These are phyloP conservation scores for Aegilops umbellulata DNA, from an alignment of 176 grass and related monocot genomes.

Conservation along the genomic window DNA sequence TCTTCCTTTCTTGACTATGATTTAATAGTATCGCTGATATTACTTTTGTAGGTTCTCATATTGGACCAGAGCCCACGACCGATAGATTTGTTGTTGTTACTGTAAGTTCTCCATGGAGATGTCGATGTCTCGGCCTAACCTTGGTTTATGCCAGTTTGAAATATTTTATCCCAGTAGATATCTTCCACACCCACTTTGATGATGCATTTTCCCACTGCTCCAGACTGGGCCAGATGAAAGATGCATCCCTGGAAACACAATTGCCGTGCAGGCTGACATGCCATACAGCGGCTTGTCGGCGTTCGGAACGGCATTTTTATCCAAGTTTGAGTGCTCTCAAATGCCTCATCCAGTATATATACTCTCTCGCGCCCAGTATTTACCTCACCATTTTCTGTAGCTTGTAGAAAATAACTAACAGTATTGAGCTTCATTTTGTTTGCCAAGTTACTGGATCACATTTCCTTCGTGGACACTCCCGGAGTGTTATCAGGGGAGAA, in stretches of 20 bases:
- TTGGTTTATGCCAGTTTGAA: background rate
- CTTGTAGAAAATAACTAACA: background rate
- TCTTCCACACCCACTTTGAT: background rate
- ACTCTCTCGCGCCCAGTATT: background rate
- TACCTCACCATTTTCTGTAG: too few relatives aligned
- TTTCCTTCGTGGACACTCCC: slow-evolving; percentile 83
- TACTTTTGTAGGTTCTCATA: slow-evolving; percentile 64
- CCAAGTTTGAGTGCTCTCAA: slow-evolving; percentile 88
- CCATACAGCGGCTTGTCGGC: slow-evolving; percentile 72
- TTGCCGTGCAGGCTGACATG: slow-evolving; percentile 87
- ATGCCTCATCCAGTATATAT: slow-evolving; percentile 86
- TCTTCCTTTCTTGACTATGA: background rate
- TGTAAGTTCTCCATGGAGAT: slow-evolving; percentile 39
- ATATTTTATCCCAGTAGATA: background rate
- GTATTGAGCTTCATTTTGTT: background rate
- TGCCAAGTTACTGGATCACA: slow-evolving; percentile 69
- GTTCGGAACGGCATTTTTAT: slow-evolving; percentile 78
- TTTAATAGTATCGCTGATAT: background rate
- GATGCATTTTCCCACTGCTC: background rate
- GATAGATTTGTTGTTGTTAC: slow-evolving; percentile 85
- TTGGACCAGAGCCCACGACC: slow-evolving; percentile 92
- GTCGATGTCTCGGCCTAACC: background rate
- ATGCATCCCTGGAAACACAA: slow-evolving; percentile 84
- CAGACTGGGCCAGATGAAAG: slow-evolving; percentile 87
- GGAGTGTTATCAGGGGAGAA: slow-evolving; percentile 81